Evolutionary conservation across 768 basidiomycete species (phyloP), one percentile per base, ranked within the genome.

Genomic region (Xerocomellus chrysenteron): DNA sequence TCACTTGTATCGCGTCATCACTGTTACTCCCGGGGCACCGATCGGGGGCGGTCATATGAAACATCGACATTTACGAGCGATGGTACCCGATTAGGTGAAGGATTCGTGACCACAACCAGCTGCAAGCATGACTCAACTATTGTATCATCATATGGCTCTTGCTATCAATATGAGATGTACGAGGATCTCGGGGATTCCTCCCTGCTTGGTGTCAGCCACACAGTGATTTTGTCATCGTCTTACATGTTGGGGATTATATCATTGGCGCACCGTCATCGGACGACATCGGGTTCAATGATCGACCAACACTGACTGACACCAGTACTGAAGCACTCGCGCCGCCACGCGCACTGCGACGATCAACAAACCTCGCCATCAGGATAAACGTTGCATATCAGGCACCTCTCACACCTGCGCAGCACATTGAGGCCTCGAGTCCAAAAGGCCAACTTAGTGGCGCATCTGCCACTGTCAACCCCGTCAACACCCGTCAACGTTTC

Each of bases 161-260:
- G 12, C 17, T 7, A 5, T 21, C 39, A 5, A 32, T 16, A 8
- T 30, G 17, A 6, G 30, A 32, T 17, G 21, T 19, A n/a, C 26
- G 47, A 12, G 14, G 9, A 47, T 32, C 28, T 12, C 43, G 42
- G 43, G 28, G 2, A 48, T 3, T 45, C 10, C 28, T 17, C 24
- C 26, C 17, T 26, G 26, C 2, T 4, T 6, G 11, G 11, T 17
- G 10, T 17, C 17, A 2, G 13, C 36, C 39, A 19, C n/a, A 8
- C 16, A 44, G 51, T 19, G 13, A 19, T 24, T 43, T 44, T 26
- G 19, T n/a, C 9, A 28, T 11, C 21, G 21, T 44, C 48, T 61
- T 62, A 62, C 60, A 58, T 26, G 28, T 8, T 32, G 5, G 2
- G 14, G 33, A 42, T 58, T 46, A 63, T 62, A 28, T 53, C 51